Percentiles rank a stretch among this genome's conserved stretches.
Conservation (phyloP, 1,284 basidiomycete species). For the Sporisorium iseilematis-ciliati region DNA sequence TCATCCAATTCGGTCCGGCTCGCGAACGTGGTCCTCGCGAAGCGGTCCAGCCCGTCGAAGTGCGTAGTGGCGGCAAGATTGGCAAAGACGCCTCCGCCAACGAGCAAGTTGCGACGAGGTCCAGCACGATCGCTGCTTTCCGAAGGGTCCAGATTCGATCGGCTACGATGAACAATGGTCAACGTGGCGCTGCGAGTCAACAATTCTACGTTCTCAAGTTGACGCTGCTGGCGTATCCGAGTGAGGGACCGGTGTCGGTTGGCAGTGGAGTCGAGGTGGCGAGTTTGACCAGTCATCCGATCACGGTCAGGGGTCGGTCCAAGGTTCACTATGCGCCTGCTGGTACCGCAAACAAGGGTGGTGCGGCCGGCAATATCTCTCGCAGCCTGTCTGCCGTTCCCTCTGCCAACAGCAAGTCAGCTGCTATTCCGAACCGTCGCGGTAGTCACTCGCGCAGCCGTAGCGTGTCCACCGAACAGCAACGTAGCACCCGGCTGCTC, state of each 20-base stretch:
- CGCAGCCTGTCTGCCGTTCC: background rate
- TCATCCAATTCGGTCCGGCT: slow-evolving; percentile 51
- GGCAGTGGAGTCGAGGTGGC: slow-evolving; percentile 30
- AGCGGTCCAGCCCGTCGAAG: slow-evolving; percentile 24
- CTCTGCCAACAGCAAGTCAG: background rate
- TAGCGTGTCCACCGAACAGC: background rate
- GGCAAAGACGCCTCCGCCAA: slow-evolving; percentile 23
- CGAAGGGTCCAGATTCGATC: slow-evolving; percentile 50
- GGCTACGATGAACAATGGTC: slow-evolving; percentile 53
- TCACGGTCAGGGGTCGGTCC: slow-evolving; percentile 46
- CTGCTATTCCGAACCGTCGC: background rate
- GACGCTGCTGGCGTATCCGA: slow-evolving; percentile 37
- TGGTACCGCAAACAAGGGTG: background rate
- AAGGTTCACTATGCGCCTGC: slow-evolving; percentile 44
- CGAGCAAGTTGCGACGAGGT: slow-evolving; percentile 23
- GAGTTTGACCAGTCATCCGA: slow-evolving; percentile 30
- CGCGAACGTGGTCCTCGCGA: slow-evolving; percentile 45
- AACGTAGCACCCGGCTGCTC: slow-evolving; percentile 22
- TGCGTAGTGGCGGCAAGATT: slow-evolving; percentile 29
- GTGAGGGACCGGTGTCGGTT: background rate
- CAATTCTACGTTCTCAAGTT: slow-evolving; percentile 52
- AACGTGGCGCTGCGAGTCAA: slow-evolving; percentile 38
- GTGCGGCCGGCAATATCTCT: background rate
- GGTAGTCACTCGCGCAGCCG: background rate
- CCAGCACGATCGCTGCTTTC: slow-evolving; percentile 36